phyloP scores from a whole-genome alignment of 306 rosid genomes.

The Sicyos baderoa region DNA sequence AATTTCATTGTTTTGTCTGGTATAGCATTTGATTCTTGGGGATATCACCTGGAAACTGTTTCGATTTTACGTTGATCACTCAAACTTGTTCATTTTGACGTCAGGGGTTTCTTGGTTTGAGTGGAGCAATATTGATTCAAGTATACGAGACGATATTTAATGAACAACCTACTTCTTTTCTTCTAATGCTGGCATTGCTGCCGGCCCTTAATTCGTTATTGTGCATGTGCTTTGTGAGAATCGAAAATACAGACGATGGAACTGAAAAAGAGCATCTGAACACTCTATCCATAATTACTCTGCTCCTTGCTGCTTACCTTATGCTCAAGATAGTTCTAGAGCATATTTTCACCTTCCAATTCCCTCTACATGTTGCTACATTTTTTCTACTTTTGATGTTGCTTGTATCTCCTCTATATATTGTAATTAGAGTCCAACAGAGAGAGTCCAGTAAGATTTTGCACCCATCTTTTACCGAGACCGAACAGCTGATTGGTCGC shows the following conservation, averaged over 20 bases:
- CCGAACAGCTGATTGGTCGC: conserved; percentile 7
- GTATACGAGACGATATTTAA: conserved; percentile 47
- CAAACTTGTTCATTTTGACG: conserved; percentile 15
- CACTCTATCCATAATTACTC: conserved; percentile 43
- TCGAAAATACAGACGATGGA: conserved; percentile 31
- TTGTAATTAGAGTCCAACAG: conserved; percentile 45
- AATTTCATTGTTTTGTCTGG: background rate
- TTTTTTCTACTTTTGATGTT: conserved; percentile 45
- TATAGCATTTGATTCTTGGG: background rate
- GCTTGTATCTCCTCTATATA: conserved; percentile 50
- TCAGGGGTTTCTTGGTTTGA: conserved; percentile 89
- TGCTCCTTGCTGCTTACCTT: conserved; percentile 54
- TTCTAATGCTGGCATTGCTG: conserved; percentile 62
- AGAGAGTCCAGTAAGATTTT: conserved; percentile 25
- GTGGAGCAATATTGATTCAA: conserved; percentile 83
- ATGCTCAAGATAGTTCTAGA: conserved; percentile 50
- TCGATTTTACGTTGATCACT: background rate
- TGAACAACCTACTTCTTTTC: conserved; percentile 53
- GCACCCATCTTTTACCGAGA: conserved; percentile 19
- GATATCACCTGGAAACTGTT: background rate
- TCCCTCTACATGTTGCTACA: conserved; percentile 32
- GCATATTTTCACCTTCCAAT: conserved; percentile 38
- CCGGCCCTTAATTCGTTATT: conserved; percentile 45
- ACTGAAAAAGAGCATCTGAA: conserved; percentile 60
- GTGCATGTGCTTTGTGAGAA: conserved; percentile 59